These are phyloP conservation scores for Clavispora vitiphila DNA, from an alignment of 805 yeast species.

Conservation along the genomic window DNA sequence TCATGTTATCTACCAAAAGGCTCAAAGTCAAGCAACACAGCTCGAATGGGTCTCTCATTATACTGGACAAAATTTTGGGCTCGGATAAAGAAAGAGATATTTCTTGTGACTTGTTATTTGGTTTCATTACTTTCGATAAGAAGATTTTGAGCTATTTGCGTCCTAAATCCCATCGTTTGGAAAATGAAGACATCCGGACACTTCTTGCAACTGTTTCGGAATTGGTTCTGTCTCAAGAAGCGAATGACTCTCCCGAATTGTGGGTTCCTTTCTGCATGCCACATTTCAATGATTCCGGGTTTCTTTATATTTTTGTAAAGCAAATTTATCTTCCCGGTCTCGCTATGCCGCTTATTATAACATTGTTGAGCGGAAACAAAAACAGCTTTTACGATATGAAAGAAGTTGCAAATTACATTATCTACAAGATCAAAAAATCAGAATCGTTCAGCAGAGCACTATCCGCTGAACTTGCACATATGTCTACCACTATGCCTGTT, in stretches of 20 bases:
- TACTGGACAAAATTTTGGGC: slow-evolving; percentile 2
- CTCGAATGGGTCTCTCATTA: slow-evolving; percentile 2
- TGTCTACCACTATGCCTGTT: slow-evolving; percentile 14
- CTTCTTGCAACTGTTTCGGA: slow-evolving; percentile 62
- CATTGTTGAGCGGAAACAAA: slow-evolving; percentile 62
- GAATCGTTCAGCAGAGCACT: slow-evolving; percentile 19
- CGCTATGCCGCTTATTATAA: slow-evolving; percentile 27
- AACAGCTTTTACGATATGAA: slow-evolving; percentile 76
- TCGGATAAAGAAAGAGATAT: slow-evolving; percentile 12
- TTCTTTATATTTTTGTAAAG: slow-evolving; percentile 74
- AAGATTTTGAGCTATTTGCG: slow-evolving; percentile 64
- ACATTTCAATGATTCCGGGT: slow-evolving; percentile 83
- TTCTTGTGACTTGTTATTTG: slow-evolving; percentile 60
- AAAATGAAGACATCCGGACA: slow-evolving; percentile 76
- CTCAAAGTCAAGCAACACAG: slow-evolving; percentile 8
- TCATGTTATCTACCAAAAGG: slow-evolving; percentile 36
- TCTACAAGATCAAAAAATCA: slow-evolving; percentile 24
- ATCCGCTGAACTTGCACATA: slow-evolving; percentile 17
- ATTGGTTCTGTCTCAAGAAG: slow-evolving; percentile 33
- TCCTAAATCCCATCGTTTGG: slow-evolving; percentile 72
- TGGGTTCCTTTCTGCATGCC: slow-evolving; percentile 96
- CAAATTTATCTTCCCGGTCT: slow-evolving; percentile 18
- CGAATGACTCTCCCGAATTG: slow-evolving; percentile 55
- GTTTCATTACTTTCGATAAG: slow-evolving; percentile 59
- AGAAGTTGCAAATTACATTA: slow-evolving; percentile 49